phyloP scores from a whole-genome alignment of 192 early-diverging fungal species.

The Backusella liffmaniae region DNA sequence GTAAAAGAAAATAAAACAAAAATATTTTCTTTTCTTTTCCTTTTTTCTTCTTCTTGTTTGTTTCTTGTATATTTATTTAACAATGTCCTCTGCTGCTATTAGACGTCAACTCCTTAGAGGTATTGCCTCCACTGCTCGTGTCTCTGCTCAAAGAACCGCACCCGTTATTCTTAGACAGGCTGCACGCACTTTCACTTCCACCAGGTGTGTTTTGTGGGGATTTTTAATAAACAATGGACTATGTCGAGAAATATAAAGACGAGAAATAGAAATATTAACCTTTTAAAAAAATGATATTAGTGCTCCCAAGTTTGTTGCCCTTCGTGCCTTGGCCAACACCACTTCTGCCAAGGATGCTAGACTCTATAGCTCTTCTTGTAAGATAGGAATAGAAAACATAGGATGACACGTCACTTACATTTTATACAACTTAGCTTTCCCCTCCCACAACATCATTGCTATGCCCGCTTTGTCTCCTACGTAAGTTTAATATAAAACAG shows the following conservation, averaged over 20 bases:
- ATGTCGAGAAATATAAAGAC: no score
- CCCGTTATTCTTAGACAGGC: constrained; percentile 29
- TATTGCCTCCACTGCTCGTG: constrained; percentile 26
- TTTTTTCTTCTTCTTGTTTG: constrained; percentile 8
- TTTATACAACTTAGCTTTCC: constrained; percentile 52
- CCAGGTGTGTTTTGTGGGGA: constrained; percentile 22
- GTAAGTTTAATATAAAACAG: constrained; percentile 15
- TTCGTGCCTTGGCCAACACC: constrained; percentile 39
- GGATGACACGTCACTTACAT: not conserved
- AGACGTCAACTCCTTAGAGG: constrained; percentile 33
- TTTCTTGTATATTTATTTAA: constrained; percentile 3
- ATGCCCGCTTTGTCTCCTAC: constrained; percentile 99
- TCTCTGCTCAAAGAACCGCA: constrained; percentile 26
- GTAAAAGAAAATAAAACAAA: not conserved
- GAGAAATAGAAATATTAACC: not conserved
- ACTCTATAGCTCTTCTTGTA: constrained; percentile 55
- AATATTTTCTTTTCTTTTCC: not conserved
- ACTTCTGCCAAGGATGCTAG: constrained; percentile 41
- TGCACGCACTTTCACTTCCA: constrained; percentile 43
- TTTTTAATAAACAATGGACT: not conserved
- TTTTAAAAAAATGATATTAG: not conserved
- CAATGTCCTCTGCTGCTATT: constrained; percentile 30
- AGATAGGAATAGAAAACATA: constrained; percentile 22
- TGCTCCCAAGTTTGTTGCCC: constrained; percentile 38
- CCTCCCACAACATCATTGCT: constrained; percentile 79